Conservation (phyloP, 1,139 yeast genomes). For the Scheffersomyces segobiensis region DNA sequence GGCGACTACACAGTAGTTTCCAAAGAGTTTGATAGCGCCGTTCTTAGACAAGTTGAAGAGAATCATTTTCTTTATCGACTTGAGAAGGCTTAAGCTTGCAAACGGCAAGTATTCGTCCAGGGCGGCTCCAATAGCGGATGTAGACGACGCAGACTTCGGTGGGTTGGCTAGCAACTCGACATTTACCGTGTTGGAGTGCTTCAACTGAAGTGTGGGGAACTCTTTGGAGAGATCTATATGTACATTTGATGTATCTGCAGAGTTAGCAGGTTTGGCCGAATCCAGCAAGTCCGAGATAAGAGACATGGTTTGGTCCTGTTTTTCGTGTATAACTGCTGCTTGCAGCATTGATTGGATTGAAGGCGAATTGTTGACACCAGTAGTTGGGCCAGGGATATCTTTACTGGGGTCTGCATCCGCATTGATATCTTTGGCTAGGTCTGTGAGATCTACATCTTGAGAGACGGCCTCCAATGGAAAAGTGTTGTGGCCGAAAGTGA, state of each 20-base stretch:
- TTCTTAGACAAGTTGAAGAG: conserved; percentile 45
- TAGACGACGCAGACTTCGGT: conserved; percentile 14
- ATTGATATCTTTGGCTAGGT: conserved; percentile 14
- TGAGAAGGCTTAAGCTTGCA: conserved; percentile 56
- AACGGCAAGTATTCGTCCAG: conserved; percentile 37
- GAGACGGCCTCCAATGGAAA: conserved; percentile 1
- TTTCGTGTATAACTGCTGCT: not conserved
- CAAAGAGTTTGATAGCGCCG: conserved; percentile 49
- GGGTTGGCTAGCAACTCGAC: conserved; percentile 30
- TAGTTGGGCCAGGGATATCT: not conserved
- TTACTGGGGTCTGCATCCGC: conserved; percentile 2
- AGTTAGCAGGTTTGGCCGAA: not conserved
- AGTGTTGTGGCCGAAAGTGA: conserved; percentile 43
- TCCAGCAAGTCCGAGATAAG: not conserved
- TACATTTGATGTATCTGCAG: not conserved
- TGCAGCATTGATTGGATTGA: not conserved
- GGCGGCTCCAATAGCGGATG: conserved; percentile 7
- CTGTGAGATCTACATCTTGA: conserved; percentile 5
- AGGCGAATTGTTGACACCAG: not conserved
- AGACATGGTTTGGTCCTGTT: not conserved
- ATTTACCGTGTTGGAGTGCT: conserved; percentile 27
- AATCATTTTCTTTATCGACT: conserved; percentile 59
- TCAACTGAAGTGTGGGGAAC: conserved; percentile 35
- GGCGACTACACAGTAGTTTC: conserved; percentile 47
- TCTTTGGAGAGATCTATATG: conserved; percentile 29